Base-by-base conservation (phyloP, 2,329 filamentous ascomycete genomes). In the Nemania serpens region DNA sequence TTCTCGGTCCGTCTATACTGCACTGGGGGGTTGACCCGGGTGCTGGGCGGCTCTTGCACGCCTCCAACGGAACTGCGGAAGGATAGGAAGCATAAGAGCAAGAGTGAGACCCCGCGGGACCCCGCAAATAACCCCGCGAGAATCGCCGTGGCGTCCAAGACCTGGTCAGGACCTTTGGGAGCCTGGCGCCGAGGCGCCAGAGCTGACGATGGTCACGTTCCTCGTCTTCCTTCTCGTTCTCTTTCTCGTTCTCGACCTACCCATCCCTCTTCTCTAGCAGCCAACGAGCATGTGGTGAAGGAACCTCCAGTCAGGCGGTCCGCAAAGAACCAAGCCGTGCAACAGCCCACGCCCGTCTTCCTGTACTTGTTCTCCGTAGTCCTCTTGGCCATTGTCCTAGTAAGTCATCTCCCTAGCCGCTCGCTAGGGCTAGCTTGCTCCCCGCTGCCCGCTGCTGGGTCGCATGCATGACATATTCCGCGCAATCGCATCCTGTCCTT, bases 61-160 rank as follows among this genome's bases (percentile, higher is more conserved):
- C 54, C 51, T 42, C 55, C 47, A 42, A 55, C 22, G 36, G 51
- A 53, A 54, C 39, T 55, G 43, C 42, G 54, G 41, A 41, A 51
- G 45, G 18, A 45, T 10, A 58, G 57, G 37, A 53, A 60, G 46
- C 55, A 49, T 56, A 56, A 61, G 55, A 60, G 52, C 11, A 7
- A 29, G 25, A 29, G 7, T 3, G 25, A 29, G 25, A 29, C 25
- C 25, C 25, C 25, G 36, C 58, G 46, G 54, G 51, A 70, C 70
- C 69, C 71, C 71, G 69, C 69, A 69, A 73, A 66, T 69, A 72
- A 63, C 69, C 69, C 71, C 71, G 71, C 70, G 70, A 69, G 68
- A 72, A 58, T 69, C 71, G 71, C 71, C 71, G 71, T 73, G 69
- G 66, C 68, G 62, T 51, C 65, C 62, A 67, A 55, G 53, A 66